phyloP scores from a whole-genome alignment of 805 yeast species.

The Cyberlindnera amylophila region DNA sequence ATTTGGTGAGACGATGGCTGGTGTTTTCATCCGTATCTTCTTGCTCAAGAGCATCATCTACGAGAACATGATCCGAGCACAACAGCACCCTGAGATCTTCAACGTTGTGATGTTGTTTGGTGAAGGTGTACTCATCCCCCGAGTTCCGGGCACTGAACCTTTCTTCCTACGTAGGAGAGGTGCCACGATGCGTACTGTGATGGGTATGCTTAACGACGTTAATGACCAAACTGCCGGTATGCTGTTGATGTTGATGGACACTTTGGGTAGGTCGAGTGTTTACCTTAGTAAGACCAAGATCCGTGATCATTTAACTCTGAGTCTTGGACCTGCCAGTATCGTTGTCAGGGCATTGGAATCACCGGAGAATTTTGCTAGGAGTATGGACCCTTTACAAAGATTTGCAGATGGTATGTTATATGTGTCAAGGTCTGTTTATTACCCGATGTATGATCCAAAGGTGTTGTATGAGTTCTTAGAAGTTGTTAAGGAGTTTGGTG shows the following conservation, averaged over 20 bases:
- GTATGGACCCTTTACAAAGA: slow-evolving; percentile 9
- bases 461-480: slow-evolving; percentile 20
- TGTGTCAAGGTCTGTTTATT: slow-evolving; percentile 18
- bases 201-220: slow-evolving; percentile 7
- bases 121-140: slow-evolving; percentile 12
- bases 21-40: slow-evolving; percentile 15
- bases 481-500: slow-evolving; percentile 19
- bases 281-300: slow-evolving; percentile 7
- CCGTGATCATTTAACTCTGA: slow-evolving; percentile 18
- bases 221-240: slow-evolving; percentile 17
- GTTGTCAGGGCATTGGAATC: slow-evolving; percentile 15
- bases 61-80: slow-evolving; percentile 1
- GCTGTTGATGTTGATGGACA: slow-evolving; percentile 9
- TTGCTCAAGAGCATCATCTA: slow-evolving; percentile 7
- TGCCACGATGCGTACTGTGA: slow-evolving; percentile 10
- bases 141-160: slow-evolving; percentile 4
- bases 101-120: slow-evolving; percentile 16
- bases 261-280: slow-evolving; percentile 12
- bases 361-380: slow-evolving; percentile 15
- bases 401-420: slow-evolving; percentile 21
- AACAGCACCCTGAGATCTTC: slow-evolving; percentile 4
- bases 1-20: slow-evolving; percentile 19
- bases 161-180: slow-evolving; percentile 19
- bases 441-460: slow-evolving; percentile 21
- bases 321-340: slow-evolving; percentile 21